Conservation (phyloP, 2,329 filamentous ascomycete species). For the Colletotrichum tabaci region DNA sequence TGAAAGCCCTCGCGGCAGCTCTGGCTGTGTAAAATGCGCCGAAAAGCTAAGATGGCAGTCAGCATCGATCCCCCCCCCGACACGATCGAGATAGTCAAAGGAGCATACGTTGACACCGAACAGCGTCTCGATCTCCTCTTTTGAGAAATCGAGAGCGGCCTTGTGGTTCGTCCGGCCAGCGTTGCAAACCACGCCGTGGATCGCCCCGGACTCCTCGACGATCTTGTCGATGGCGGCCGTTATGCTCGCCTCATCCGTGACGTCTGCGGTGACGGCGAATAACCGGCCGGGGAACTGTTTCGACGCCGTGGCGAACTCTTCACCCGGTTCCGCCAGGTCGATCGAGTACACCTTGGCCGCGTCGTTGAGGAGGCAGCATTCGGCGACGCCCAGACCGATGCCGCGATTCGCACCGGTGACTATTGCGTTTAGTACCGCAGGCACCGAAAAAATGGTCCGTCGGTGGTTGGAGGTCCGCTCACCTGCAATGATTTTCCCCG, state of each 20-base stretch:
- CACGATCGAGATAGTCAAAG: no score
- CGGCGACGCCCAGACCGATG: constrained; percentile 63
- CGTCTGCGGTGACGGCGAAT: constrained; percentile 59
- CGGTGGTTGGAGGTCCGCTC: constrained; percentile 30
- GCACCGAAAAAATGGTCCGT: neutral
- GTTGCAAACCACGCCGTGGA: constrained; percentile 67
- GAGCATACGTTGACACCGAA: constrained; percentile 42
- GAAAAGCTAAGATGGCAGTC: constrained; percentile 54
- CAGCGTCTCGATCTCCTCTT: constrained; percentile 49
- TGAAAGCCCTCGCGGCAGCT: constrained; percentile 60
- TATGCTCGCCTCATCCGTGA: constrained; percentile 62
- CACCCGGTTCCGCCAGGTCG: constrained; percentile 48
- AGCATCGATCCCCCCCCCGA: neutral
- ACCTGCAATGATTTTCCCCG: constrained; percentile 57
- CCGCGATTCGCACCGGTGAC: constrained; percentile 61
- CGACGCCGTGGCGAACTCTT: constrained; percentile 44
- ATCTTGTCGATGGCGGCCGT: constrained; percentile 61
- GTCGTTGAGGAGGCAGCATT: constrained; percentile 61
- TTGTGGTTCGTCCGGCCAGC: constrained; percentile 68
- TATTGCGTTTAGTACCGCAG: constrained; percentile 22
- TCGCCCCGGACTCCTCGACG: constrained; percentile 56
- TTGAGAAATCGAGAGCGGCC: constrained; percentile 60
- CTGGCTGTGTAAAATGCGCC: constrained; percentile 64
- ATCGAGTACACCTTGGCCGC: constrained; percentile 57
- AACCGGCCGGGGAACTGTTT: constrained; percentile 55